Evolutionary conservation across 441 rosid species (phyloP).

Genomic region (Pelargonium australe): DNA sequence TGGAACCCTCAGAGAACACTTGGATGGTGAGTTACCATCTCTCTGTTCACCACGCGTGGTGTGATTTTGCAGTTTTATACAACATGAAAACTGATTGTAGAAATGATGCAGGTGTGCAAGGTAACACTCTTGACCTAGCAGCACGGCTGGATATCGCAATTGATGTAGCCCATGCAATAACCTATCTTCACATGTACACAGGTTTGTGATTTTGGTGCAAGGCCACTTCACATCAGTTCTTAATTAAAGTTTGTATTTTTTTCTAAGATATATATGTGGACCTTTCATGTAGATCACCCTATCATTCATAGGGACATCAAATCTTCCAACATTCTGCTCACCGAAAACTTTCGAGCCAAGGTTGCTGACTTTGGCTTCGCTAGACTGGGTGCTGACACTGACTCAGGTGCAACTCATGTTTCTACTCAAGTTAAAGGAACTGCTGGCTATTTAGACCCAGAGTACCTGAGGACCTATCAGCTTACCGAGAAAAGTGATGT

Average conservation of each 20-base stretch:
- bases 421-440: conserved; percentile 98
- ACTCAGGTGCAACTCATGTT: conserved; percentile 85
- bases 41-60: too few relatives aligned
- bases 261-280: conserved; percentile 7
- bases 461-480: conserved; percentile 82
- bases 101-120: conserved; percentile 45
- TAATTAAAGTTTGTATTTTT: not conserved
- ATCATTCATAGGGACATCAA: conserved; percentile 90
- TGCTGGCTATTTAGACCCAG: conserved; percentile 89
- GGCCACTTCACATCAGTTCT: too few relatives aligned
- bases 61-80: too few relatives aligned
- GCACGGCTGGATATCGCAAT: conserved; percentile 69
- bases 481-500: conserved; percentile 93
- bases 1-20: conserved; percentile 85
- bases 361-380: conserved; percentile 93
- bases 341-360: conserved; percentile 79
- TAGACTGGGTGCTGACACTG: conserved; percentile 66
- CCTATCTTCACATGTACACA: conserved; percentile 94
- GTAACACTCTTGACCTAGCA: conserved; percentile 54
- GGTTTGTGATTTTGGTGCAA: conserved; percentile 31
- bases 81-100: conserved; percentile 7
- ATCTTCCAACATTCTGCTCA: conserved; percentile 88
- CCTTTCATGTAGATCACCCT: conserved; percentile 61
- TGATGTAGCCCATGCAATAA: conserved; percentile 87
- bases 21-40: conserved; percentile 58